Evolutionary conservation across 768 basidiomycete species (phyloP).

Genomic region (Xerocomellus amylosporus): DNA sequence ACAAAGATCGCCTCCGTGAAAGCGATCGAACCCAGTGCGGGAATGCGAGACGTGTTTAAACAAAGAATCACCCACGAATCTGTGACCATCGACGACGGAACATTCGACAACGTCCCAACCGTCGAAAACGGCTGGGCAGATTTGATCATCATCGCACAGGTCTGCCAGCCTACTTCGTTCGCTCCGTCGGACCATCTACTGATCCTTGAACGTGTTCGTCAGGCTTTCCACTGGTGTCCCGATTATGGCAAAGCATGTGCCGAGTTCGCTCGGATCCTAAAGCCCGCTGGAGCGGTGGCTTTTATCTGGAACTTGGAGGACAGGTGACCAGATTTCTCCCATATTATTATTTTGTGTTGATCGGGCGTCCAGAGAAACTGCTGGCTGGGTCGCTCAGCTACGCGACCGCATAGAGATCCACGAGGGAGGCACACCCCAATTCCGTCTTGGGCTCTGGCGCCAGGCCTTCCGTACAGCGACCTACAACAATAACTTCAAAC

Average conservation of each 20-base stretch:
- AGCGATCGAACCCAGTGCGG: conserved; percentile 81
- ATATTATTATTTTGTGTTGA: background rate
- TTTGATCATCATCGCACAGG: conserved; percentile 75
- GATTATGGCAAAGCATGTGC: conserved; percentile 66
- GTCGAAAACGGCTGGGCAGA: conserved; percentile 71
- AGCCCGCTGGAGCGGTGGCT: conserved; percentile 65
- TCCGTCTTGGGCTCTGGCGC: conserved; percentile 74
- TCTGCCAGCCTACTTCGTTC: conserved; percentile 22
- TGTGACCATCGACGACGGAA: conserved; percentile 57
- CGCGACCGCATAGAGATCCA: conserved; percentile 67
- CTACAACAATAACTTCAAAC: conserved; percentile 59
- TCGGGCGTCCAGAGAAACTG: conserved; percentile 42
- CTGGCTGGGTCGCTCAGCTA: conserved; percentile 72
- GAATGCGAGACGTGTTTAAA: conserved; percentile 76
- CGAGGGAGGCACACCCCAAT: conserved; percentile 79
- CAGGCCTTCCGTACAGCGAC: conserved; percentile 58
- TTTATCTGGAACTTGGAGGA: conserved; percentile 94
- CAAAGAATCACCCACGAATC: conserved; percentile 53
- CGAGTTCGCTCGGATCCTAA: conserved; percentile 81
- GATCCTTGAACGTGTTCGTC: conserved; percentile 8
- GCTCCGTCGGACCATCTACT: background rate
- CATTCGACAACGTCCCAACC: conserved; percentile 59
- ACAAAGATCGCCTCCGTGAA: conserved; percentile 49
- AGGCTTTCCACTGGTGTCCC: conserved; percentile 96
- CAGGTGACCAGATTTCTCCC: conserved; percentile 38